phyloP scores from a whole-genome alignment of 78 protist genomes.

The Polysphondylium violaceum region DNA sequence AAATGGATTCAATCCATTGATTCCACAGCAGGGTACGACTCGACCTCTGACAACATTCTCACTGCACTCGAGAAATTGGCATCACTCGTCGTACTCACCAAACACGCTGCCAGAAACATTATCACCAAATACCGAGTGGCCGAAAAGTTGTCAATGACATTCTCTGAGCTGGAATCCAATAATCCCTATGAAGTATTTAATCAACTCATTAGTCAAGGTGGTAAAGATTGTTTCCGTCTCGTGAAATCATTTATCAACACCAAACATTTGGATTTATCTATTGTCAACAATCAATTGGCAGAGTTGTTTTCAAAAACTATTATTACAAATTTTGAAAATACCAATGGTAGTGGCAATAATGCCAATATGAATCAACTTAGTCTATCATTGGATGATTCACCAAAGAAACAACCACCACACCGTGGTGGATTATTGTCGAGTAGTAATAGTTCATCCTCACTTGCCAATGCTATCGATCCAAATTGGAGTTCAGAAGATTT shows the following conservation, averaged over 20 bases:
- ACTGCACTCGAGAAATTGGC: constrained; percentile 21
- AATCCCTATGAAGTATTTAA: constrained; percentile 43
- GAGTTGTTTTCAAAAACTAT: constrained; percentile 36
- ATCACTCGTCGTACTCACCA: constrained; percentile 9
- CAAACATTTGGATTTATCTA: constrained; percentile 4
- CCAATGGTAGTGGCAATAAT: neutral
- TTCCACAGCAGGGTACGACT: neutral
- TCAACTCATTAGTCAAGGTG: constrained; percentile 10
- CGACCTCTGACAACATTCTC: neutral
- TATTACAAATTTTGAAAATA: neutral
- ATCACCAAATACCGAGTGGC: constrained; percentile 50
- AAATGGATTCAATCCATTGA: constrained; percentile 20
- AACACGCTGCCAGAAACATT: constrained; percentile 43
- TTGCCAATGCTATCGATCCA: constrained; percentile 21
- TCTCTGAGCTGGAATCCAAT: constrained; percentile 8
- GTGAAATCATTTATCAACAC: constrained; percentile 24
- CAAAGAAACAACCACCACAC: no score
- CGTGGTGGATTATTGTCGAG: neutral
- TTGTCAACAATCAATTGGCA: constrained; percentile 24
- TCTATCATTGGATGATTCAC: neutral
- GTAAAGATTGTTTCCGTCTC: constrained; percentile 54
- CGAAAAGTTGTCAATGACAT: constrained; percentile 36
- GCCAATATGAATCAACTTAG: neutral
- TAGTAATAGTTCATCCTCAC: neutral
- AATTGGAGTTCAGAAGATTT: constrained; percentile 73